Conservation (phyloP, 192 early-diverging fungal species). For the Pecoramyces ruminantium region DNA sequence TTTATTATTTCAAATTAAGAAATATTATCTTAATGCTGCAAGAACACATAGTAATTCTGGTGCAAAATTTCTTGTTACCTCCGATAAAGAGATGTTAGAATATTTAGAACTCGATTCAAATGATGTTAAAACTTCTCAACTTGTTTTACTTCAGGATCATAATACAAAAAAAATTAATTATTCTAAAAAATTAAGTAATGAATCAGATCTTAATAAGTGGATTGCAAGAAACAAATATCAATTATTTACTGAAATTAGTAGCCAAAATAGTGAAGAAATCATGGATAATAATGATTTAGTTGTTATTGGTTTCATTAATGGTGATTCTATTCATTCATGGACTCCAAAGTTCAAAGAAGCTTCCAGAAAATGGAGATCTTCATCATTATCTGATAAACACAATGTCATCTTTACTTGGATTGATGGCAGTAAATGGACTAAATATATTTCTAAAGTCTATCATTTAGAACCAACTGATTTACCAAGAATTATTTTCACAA, state of each 20-base stretch:
- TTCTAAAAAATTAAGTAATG: neutral
- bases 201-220: neutral
- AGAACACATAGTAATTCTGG: neutral
- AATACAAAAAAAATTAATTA: neutral
- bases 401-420: neutral
- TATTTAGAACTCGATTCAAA: neutral
- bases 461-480: neutral
- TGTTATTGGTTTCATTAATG: neutral
- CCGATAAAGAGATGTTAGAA: neutral
- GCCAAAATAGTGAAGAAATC: neutral
- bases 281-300: neutral
- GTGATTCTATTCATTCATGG: neutral
- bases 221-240: neutral
- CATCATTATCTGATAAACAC: neutral
- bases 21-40: neutral
- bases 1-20: too few species aligned
- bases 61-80: neutral
- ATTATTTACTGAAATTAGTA: neutral
- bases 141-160: neutral
- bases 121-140: neutral
- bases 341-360: neutral
- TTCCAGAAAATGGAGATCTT: neutral
- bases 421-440: neutral
- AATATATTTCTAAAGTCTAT: neutral
- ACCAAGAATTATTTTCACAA: neutral